phyloP scores from a whole-genome alignment of 768 basidiomycete genomes.

The Kwoniella europaea region DNA sequence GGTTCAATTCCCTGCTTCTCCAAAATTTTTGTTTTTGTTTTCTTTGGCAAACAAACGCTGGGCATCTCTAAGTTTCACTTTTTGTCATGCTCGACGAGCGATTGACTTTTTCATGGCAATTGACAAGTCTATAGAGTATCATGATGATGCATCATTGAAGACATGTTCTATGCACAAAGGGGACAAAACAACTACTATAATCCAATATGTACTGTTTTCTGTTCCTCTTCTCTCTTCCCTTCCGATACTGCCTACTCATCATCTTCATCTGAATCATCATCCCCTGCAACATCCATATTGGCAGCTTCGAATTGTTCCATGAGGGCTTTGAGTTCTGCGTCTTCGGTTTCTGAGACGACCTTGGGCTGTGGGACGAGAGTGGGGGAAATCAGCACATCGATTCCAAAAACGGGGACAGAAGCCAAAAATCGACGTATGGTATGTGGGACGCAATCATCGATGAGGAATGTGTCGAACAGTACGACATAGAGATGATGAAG shows the following conservation, averaged over 20 bases:
- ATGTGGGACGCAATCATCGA: too few species aligned
- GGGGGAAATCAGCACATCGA: background rate
- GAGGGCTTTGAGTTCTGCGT: conserved; percentile 92
- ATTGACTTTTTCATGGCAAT: background rate
- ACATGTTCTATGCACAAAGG: background rate
- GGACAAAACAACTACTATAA: background rate
- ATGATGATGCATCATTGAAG: conserved; percentile 2
- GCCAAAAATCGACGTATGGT: too few species aligned
- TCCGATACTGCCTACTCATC: conserved; percentile 43
- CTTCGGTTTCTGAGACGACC: conserved; percentile 95
- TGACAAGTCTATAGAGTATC: background rate
- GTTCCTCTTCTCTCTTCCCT: background rate
- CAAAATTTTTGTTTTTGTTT: conserved; percentile 18
- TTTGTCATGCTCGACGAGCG: background rate
- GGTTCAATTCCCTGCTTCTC: conserved; percentile 32
- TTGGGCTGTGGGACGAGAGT: conserved; percentile 70
- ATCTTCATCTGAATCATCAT: conserved; percentile 74
- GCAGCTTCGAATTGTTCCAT: conserved; percentile 94
- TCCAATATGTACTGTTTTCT: background rate
- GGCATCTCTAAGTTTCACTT: background rate
- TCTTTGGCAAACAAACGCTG: background rate
- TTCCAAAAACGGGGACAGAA: too few species aligned
- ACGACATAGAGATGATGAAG: background rate
- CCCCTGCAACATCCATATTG: conserved; percentile 94
- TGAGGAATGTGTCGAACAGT: too few species aligned